Evolutionary conservation across 495 filamentous ascomycete genomes (phyloP).

Genomic region (Hypoxylon lienhwacheense): DNA sequence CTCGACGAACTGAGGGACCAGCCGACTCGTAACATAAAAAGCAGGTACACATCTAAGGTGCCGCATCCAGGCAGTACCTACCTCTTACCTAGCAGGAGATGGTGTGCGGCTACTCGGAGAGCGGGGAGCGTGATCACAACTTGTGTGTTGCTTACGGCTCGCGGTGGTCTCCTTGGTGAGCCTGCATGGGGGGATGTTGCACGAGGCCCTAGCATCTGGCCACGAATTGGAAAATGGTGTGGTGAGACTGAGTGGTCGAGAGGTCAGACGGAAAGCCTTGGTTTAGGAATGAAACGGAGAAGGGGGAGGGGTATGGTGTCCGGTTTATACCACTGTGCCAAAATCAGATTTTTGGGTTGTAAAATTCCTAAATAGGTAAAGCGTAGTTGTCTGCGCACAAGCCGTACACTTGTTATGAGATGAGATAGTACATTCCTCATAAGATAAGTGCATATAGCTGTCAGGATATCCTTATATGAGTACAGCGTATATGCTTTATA

Average conservation of each 20-base stretch:
- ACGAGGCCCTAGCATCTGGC: slow-evolving; percentile 40
- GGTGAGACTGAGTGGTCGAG: slow-evolving; percentile 30
- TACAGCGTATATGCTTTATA: no score
- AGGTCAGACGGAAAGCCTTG: slow-evolving; percentile 33
- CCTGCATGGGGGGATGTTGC: slow-evolving; percentile 33
- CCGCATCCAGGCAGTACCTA: slow-evolving; percentile 20
- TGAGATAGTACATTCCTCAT: no score
- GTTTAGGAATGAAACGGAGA: slow-evolving; percentile 14
- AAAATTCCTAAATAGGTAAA: no score
- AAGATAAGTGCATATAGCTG: no score
- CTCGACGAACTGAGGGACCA: slow-evolving; percentile 27
- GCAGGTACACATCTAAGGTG: slow-evolving; percentile 30
- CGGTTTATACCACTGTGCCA: no score
- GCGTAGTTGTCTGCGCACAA: no score
- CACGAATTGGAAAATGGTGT: slow-evolving; percentile 31
- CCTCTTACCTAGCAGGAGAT: no score
- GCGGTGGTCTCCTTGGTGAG: slow-evolving; percentile 13
- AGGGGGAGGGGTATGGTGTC: slow-evolving; percentile 11
- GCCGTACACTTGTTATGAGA: no score
- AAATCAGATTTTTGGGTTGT: no score
- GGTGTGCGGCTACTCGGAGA: slow-evolving; percentile 29
- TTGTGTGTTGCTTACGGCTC: slow-evolving; percentile 21
- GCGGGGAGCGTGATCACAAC: slow-evolving; percentile 31
- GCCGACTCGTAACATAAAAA: slow-evolving; percentile 24
- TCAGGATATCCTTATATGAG: no score